These are phyloP conservation scores for Penicillium atrosanguineum DNA, from an alignment of 495 filamentous ascomycete genomes.

Conservation along the genomic window DNA sequence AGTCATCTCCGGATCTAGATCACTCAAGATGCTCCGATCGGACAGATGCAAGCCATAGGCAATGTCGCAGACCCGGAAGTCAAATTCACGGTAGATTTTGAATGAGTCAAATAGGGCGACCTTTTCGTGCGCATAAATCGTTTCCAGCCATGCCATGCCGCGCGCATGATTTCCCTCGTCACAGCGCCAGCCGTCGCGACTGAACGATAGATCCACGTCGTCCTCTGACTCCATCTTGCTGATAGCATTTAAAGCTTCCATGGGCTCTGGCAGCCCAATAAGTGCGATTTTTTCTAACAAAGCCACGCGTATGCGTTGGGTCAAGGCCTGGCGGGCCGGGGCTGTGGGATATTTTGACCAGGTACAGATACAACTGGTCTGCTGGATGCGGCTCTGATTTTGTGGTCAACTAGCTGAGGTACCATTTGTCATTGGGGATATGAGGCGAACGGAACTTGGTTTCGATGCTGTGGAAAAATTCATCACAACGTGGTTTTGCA, in stretches of 20 bases:
- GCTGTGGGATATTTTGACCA: constrained; percentile 30
- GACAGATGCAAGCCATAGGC: constrained; percentile 55
- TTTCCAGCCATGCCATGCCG: constrained; percentile 36
- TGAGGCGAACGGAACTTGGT: constrained; percentile 11
- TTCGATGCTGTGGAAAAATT: constrained; percentile 16
- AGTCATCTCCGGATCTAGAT: constrained; percentile 48
- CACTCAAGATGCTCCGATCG: constrained; percentile 43
- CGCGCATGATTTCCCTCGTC: constrained; percentile 34
- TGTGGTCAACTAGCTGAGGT: constrained; percentile 30
- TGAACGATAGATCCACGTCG: constrained; percentile 38
- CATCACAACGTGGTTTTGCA: constrained; percentile 1
- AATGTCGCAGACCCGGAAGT: constrained; percentile 28
- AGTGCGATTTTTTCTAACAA: constrained; percentile 41
- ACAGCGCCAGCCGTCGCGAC: constrained; percentile 25
- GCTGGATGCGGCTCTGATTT: constrained; percentile 33
- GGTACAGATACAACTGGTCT: constrained; percentile 40
- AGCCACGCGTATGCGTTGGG: constrained; percentile 41
- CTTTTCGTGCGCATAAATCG: constrained; percentile 21
- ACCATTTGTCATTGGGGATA: constrained; percentile 18
- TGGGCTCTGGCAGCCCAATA: constrained; percentile 40
- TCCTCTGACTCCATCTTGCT: constrained; percentile 32
- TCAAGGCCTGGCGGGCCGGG: constrained; percentile 30
- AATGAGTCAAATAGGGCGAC: constrained; percentile 28
- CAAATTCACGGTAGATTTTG: constrained; percentile 13
- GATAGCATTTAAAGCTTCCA: constrained; percentile 38